Percentiles rank a stretch among this genome's conserved stretches.
These are phyloP conservation scores for Cladorrhinum sp. DNA, from an alignment of 2,329 filamentous ascomycete genomes.

Conservation along the genomic window DNA sequence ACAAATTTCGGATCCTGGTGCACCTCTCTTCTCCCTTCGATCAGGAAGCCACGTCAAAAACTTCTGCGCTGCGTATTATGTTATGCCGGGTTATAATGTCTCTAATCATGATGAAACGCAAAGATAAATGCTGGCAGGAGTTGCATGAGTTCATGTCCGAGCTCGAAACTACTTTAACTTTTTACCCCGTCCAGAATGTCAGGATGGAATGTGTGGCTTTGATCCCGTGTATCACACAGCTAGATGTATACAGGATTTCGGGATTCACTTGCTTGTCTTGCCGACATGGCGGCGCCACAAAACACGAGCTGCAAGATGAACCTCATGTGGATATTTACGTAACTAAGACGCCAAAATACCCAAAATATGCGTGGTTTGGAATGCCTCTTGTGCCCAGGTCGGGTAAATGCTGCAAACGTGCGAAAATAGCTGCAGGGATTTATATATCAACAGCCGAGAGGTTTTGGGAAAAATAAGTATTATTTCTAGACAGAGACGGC, in stretches of 20 bases:
- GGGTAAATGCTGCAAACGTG: constrained; percentile 1
- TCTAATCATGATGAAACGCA: not conserved
- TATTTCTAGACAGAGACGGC: not conserved
- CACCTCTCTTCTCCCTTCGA: too few relatives aligned
- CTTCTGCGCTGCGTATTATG: not conserved
- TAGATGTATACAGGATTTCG: not conserved
- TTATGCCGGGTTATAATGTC: not conserved
- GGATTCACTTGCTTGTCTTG: not conserved
- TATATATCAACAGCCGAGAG: not conserved
- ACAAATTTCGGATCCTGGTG: too few relatives aligned
- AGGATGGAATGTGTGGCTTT: too few relatives aligned
- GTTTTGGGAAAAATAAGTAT: not conserved
- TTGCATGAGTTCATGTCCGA: not conserved
- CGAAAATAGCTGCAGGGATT: not conserved
- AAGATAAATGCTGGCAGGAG: not conserved
- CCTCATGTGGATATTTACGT: not conserved
- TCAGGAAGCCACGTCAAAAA: too few relatives aligned
- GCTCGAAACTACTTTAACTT: not conserved
- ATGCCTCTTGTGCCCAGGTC: not conserved
- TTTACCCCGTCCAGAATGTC: too few relatives aligned
- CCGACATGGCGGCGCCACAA: not conserved
- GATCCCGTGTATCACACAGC: not conserved
- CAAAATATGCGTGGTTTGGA: too few relatives aligned
- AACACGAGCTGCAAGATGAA: not conserved
- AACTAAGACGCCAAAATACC: not conserved